phyloP scores from a whole-genome alignment of 148 eudicot genomes.

The Cornus kousa region DNA sequence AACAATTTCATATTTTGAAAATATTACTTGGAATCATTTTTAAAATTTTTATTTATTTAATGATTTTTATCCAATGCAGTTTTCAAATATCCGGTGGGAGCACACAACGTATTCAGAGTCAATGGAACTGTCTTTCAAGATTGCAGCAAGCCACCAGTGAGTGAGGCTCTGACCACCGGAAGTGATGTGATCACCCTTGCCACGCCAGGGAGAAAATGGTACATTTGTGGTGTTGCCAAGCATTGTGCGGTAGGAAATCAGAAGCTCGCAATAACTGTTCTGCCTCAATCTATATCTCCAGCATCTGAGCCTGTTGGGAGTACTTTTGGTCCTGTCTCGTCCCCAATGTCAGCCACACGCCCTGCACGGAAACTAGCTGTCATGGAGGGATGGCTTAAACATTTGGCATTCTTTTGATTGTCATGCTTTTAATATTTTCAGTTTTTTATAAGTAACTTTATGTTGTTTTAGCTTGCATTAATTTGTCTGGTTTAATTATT shows the following conservation, averaged over 20 bases:
- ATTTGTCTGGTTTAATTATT: background rate
- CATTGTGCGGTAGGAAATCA: conserved; percentile 23
- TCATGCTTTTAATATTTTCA: background rate
- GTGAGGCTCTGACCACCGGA: conserved; percentile 12
- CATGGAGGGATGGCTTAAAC: background rate
- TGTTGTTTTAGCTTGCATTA: background rate
- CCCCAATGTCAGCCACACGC: background rate
- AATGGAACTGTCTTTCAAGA: conserved; percentile 12
- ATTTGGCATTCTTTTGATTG: background rate
- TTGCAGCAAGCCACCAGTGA: conserved; percentile 1
- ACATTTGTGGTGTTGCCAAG: conserved; percentile 22
- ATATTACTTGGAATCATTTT: no score
- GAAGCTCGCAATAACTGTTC: conserved; percentile 28
- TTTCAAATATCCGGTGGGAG: conserved; percentile 18
- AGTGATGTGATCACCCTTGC: conserved; percentile 23
- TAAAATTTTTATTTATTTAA: no score
- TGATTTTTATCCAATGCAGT: conserved; percentile 10
- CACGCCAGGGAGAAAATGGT: conserved; percentile 33
- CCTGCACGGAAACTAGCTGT: background rate
- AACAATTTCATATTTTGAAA: no score
- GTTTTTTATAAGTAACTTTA: background rate
- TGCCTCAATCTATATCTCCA: background rate
- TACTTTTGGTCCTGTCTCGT: no score
- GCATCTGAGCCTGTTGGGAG: no score
- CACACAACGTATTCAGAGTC: conserved; percentile 25